These are phyloP conservation scores for Triticum urartu DNA, from an alignment of 176 grass and related monocot genomes.

Conservation along the genomic window DNA sequence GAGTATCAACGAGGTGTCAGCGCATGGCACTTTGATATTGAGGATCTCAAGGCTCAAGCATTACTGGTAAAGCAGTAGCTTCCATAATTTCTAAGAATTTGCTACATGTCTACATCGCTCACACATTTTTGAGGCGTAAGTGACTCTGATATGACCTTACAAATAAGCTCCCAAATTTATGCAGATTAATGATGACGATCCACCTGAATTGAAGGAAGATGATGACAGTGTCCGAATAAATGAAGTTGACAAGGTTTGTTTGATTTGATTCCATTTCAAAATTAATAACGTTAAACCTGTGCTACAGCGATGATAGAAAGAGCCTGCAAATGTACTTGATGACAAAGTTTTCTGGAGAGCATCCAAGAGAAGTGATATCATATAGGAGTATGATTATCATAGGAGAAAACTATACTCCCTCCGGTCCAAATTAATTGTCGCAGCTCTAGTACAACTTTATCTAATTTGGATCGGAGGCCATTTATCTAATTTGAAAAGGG, in stretches of 20 bases:
- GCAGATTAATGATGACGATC: constrained; percentile 70
- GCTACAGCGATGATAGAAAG: background rate
- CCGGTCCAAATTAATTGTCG: too few relatives aligned
- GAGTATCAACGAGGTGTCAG: constrained; percentile 97
- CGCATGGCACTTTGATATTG: constrained; percentile 98
- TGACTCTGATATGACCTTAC: constrained; percentile 16
- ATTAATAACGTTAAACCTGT: constrained; percentile 10
- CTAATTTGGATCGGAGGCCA: too few relatives aligned
- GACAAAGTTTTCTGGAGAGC: background rate
- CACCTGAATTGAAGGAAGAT: constrained; percentile 79
- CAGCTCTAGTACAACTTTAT: too few relatives aligned
- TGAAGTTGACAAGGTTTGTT: constrained; percentile 55
- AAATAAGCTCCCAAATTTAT: constrained; percentile 20
- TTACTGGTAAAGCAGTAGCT: constrained; percentile 56
- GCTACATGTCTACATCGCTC: background rate
- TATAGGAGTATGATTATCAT: background rate
- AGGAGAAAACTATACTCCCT: background rate
- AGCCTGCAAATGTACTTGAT: background rate
- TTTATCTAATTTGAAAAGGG: background rate
- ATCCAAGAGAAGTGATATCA: constrained; percentile 3
- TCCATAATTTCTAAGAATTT: background rate
- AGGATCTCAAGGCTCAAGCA: constrained; percentile 96
- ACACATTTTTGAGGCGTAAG: background rate
- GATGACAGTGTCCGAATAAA: constrained; percentile 46
- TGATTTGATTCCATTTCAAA: constrained; percentile 22